A percentile compares a stretch with the other conserved stretches of the same genome.
phyloP scores from a whole-genome alignment of 2,329 filamentous ascomycete species.

The Ophiocordyceps unilateralis region DNA sequence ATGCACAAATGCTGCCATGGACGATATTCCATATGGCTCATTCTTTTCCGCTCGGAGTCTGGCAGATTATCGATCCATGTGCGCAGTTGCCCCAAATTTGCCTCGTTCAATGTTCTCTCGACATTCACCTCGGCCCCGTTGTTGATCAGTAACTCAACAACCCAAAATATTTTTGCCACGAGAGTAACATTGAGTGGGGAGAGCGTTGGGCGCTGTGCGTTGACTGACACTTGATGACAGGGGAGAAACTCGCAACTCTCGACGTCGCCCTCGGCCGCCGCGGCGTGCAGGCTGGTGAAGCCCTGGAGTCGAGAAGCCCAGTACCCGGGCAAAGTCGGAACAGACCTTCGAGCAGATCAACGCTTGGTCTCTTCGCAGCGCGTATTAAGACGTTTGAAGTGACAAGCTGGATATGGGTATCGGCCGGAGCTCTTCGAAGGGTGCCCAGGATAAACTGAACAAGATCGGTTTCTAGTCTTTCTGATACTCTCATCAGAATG shows the following conservation, averaged over 20 bases:
- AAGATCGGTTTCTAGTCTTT: not conserved
- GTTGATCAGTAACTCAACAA: not conserved
- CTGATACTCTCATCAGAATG: not conserved
- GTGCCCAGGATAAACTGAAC: not conserved
- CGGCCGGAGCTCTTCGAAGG: not conserved
- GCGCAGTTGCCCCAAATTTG: not conserved
- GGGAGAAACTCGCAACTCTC: not conserved
- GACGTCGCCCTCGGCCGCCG: not conserved
- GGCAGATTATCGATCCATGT: not conserved
- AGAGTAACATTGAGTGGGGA: not conserved
- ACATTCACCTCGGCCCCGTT: not conserved
- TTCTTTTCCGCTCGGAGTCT: too few species aligned
- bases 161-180: not conserved
- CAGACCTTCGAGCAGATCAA: not conserved
- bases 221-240: not conserved
- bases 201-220: not conserved
- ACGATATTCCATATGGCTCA: too few species aligned
- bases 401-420: not conserved
- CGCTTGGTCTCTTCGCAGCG: not conserved
- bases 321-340: not conserved
- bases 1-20: not conserved
- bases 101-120: not conserved
- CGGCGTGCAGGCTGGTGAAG: not conserved
- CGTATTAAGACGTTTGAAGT: not conserved
- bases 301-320: not conserved